Evolutionary conservation across 73 alveolate species (phyloP), one percentile per base, ranked within the genome.

Genomic region (Symbiodinium natans): DNA sequence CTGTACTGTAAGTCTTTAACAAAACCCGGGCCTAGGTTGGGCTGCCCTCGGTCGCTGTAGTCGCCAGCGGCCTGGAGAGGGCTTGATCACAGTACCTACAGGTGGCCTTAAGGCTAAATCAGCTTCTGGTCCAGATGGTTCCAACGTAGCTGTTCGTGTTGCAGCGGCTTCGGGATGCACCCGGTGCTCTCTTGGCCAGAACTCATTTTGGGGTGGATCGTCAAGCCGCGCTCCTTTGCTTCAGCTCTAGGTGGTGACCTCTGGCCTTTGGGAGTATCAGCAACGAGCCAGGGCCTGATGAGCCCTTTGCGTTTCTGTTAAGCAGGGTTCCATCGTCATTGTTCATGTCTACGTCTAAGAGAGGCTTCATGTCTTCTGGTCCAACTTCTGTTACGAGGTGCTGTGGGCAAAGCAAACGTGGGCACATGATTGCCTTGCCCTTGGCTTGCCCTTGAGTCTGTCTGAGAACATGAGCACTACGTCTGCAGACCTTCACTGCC

Each of bases 241-340:
- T n/a, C n/a, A n/a, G n/a, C n/a, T 29, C 71, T 1, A 75, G 85
- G 85, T 75, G 46, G 85, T 75, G 85, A 75, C 85, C n/a, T 75
- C 85, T 21, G 85, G 46, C 23, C 85, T 75, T 33, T 29, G 33
- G 85, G 85, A 75, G 42, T 75, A 75, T 38, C 71, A 52, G 71
- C 71, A 52, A 52, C 71, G 71, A 52, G 71, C 71, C 71, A 52
- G 71, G 23, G 71, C 71, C 71, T 52, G n/a, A 52, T 52, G n/a
- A n/a, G n/a, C n/a, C n/a, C n/a, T n/a, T n/a, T n/a, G n/a, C n/a
- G n/a, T n/a, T n/a, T n/a, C n/a, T n/a, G n/a, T n/a, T n/a, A n/a
- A n/a, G n/a, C n/a, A n/a, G n/a, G n/a, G n/a, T n/a, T n/a, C n/a
- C n/a, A n/a, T n/a, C n/a, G n/a, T n/a, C n/a, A n/a, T n/a, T n/a